Evolutionary conservation across 2,329 filamentous ascomycete genomes (phyloP), one percentile per base, ranked within the genome.

Genomic region (Fusarium veterinarium): DNA sequence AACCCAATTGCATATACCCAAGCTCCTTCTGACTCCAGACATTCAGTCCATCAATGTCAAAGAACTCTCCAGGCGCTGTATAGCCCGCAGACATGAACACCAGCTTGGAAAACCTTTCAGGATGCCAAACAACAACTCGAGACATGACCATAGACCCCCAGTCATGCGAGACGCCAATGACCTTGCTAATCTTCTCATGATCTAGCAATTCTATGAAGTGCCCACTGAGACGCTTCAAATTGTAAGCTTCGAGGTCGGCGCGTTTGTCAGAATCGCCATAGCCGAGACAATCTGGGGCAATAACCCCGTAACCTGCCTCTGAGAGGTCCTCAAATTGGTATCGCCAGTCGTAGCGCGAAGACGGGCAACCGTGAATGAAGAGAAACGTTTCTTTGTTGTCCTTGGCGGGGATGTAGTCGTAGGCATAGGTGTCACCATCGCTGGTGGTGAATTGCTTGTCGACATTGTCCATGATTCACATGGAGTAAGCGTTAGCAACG

Each of bases 351-450:
- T 63, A n/a, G 3, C 65, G 65, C 5, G 71, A 74, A 7, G 64
- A 71, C 4, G 74, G 74, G 35, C 57, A 76, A 4, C 74, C 74
- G 31, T 76, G 74, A 2, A 76, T 57, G 2, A 76, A 58, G 25
- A 76, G 62, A 25, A 76, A 66, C 1, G 69, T 75, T 8, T 45
- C n/a, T 25, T 65, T 73, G 13, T 8, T 30, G 0, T 31, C 45
- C 5, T 56, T 38, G 16, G 60, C 40, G 8, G 72, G 64, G 5
- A 69, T 25, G 12, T 49, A 62, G 9, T 69, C 64, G 14, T 73
- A 75, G 8, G 56, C 42, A n/a, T 70, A 70, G 3, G 41, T 61
- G 4, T 51, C 48, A 2, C 55, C 66, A 3, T 70, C 66, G 1
- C n/a, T 30, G 0, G 60, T 66, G 12, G 41, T 37, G 8, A 70